Evolutionary conservation across 345 rosid genomes (phyloP).

Genomic region (Orychophragmus violaceus): DNA sequence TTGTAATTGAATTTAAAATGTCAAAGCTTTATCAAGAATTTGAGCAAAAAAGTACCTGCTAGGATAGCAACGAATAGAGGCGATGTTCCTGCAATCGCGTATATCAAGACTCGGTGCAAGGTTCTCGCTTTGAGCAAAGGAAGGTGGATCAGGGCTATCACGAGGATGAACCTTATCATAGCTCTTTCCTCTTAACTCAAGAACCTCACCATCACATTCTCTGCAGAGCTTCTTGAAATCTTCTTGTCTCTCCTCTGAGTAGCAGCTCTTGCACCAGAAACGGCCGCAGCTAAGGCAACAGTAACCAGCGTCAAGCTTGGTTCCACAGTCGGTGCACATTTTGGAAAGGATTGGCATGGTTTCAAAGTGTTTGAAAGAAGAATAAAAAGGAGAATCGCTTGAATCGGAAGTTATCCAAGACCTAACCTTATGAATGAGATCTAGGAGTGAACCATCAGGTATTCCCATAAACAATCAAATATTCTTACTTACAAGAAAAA

Average conservation of each 20-base stretch:
- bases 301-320: constrained; percentile 30
- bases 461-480: constrained; percentile 56
- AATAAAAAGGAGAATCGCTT: constrained; percentile 46
- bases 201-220: constrained; percentile 45
- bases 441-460: constrained; percentile 60
- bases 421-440: constrained; percentile 67
- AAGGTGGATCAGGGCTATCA: constrained; percentile 64
- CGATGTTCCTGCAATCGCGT: constrained; percentile 44
- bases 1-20: background rate
- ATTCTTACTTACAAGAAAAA: constrained; percentile 25
- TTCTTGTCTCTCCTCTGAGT: constrained; percentile 13
- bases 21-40: background rate
- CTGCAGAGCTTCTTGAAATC: constrained; percentile 45
- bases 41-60: constrained; percentile 49
- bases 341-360: constrained; percentile 41
- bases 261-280: constrained; percentile 52
- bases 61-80: constrained; percentile 46
- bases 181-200: constrained; percentile 40
- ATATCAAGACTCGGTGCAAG: constrained; percentile 46
- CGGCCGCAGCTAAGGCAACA: constrained; percentile 59
- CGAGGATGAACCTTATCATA: constrained; percentile 79
- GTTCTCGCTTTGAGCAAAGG: constrained; percentile 33
- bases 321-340: constrained; percentile 50
- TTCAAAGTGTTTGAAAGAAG: constrained; percentile 25
- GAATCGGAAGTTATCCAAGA: constrained; percentile 65